phyloP scores from a whole-genome alignment of 139 green algal genomes.

The Chlorella sp. region DNA sequence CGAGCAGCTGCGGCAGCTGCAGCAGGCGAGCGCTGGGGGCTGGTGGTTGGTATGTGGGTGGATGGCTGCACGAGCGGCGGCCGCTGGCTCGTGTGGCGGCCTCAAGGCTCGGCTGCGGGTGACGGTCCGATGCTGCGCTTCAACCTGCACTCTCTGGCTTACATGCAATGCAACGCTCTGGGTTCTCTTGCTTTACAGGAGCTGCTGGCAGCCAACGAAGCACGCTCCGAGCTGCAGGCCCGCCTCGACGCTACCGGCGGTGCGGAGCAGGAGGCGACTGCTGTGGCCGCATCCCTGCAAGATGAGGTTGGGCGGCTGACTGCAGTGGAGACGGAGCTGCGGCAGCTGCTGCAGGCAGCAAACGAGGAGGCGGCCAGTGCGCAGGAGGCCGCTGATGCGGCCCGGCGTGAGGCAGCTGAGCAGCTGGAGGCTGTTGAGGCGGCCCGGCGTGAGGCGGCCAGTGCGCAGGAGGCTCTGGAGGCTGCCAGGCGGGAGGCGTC shows the following conservation, averaged over 20 bases:
- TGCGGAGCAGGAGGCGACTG: background rate
- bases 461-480: too few relatives aligned
- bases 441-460: background rate
- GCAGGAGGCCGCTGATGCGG: background rate
- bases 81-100: too few relatives aligned
- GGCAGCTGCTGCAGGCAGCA: conserved; percentile 2
- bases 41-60: too few relatives aligned
- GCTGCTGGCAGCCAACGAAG: too few relatives aligned
- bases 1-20: conserved; percentile 19
- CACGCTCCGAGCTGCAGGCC: too few relatives aligned
- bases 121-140: too few relatives aligned
- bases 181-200: too few relatives aligned
- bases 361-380: background rate
- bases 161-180: too few relatives aligned
- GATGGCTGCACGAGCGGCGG: too few relatives aligned
- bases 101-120: too few relatives aligned
- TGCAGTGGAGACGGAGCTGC: background rate
- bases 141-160: too few relatives aligned
- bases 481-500: background rate
- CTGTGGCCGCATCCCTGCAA: background rate
- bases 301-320: background rate
- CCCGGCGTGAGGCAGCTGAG: background rate
- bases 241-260: too few relatives aligned
- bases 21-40: background rate
- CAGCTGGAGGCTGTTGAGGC: background rate